Evolutionary conservation across 257 asterid genomes (phyloP).

Genomic region (Nicotiana noctiflora): DNA sequence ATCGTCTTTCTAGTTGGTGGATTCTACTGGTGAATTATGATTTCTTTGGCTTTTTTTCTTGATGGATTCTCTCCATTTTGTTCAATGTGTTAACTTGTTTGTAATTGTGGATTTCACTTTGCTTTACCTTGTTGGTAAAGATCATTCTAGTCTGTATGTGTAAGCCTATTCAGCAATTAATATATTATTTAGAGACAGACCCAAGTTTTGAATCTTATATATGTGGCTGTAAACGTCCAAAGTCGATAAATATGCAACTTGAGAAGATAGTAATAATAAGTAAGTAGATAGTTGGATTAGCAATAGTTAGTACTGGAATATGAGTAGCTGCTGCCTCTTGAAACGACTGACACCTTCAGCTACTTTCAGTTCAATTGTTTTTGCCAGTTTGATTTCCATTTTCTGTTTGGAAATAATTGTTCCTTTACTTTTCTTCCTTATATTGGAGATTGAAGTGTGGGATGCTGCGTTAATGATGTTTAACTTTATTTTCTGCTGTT

Average conservation of each 20-base stretch:
- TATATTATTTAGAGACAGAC: background rate
- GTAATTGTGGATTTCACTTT: background rate
- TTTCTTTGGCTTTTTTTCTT: background rate
- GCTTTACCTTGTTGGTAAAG: background rate
- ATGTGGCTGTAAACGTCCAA: background rate
- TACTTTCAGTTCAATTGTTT: background rate
- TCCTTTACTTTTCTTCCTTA: background rate
- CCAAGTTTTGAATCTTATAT: background rate
- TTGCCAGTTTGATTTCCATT: background rate
- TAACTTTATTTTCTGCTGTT: background rate
- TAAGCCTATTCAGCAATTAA: background rate
- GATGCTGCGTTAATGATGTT: background rate
- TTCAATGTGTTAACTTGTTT: background rate
- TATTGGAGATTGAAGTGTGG: background rate
- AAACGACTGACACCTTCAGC: background rate
- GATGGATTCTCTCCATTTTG: background rate
- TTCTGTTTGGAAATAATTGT: background rate
- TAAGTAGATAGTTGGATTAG: background rate
- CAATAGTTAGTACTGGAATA: background rate
- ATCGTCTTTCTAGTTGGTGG: background rate
- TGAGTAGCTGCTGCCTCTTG: background rate
- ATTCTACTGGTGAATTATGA: background rate
- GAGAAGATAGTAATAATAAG: background rate
- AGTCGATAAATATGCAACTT: background rate
- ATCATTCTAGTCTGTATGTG: background rate